Evolutionary conservation across 2,329 filamentous ascomycete species (phyloP), one percentile per base, ranked within the genome.

Genomic region (Cladophialophora chaetospira): DNA sequence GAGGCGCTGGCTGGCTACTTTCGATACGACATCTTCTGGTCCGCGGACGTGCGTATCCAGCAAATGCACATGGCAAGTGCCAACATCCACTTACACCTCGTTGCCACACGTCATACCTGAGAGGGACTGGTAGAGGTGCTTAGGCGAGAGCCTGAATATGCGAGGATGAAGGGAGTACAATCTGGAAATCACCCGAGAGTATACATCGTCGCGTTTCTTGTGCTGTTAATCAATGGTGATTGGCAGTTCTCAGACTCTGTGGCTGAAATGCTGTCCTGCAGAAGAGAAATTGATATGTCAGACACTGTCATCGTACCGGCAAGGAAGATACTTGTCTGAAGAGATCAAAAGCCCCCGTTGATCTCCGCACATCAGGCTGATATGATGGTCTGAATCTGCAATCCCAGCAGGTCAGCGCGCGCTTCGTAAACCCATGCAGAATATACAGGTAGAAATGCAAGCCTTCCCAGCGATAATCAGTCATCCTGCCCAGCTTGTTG

Each of bases 401-500:
- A 21, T 51, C 38, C 60, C 36, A 53, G 49, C 17, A 42, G 38
- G 60, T 62, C 60, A 62, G 60, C 60, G 31, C 50, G 35, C 55
- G 60, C 45, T 44, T 53, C 26, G 17, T 50, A 42, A 47, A 45
- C 53, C 38, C 53, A 55, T 55, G 53, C 53, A 55, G 51, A 55
- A 6, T 35, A 55, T 33, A 15, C 38, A 55, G 47, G 35, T 50
- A 59, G 44, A 45, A 33, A 43, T 47, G 23, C 21, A 45, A 31
- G 10, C 8, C 8, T 6, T 5, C 52, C 13, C 33, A 53, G 31
- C 19, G 5, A 25, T 45, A 28, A 25, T 54, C 43, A 58, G 10
- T 57, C 60, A 58, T 77, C 77, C 50, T 89, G 78, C 57, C 91
- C 88, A 68, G 82, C 86, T 66, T 86, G 81, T 72, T 93, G 85